Evolutionary conservation across 305 asterid genomes (phyloP).

Genomic region (Solanum hybrid): DNA sequence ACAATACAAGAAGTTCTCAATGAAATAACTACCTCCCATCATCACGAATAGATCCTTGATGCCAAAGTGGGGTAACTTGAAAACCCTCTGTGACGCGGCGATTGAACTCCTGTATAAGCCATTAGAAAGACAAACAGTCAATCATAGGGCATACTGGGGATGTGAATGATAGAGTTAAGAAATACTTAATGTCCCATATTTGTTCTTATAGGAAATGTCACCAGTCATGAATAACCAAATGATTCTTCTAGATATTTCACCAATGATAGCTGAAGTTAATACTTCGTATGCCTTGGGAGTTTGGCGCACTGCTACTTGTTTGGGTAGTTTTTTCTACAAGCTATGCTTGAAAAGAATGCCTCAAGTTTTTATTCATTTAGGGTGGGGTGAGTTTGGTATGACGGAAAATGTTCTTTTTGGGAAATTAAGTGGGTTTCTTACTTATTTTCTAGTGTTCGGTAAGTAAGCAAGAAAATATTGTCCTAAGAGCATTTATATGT

Average conservation of each 20-base stretch:
- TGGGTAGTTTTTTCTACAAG: not conserved
- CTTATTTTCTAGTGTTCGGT: not conserved
- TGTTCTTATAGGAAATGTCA: not conserved
- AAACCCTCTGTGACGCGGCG: slow-evolving; percentile 74
- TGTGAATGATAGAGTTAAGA: not conserved
- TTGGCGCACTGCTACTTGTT: not conserved
- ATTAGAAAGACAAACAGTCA: not conserved
- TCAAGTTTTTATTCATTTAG: not conserved
- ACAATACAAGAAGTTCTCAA: not conserved
- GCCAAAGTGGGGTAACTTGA: slow-evolving; percentile 95
- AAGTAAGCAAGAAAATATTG: not conserved
- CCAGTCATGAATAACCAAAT: not conserved
- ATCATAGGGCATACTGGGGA: not conserved
- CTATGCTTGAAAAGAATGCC: not conserved
- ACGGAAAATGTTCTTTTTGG: not conserved
- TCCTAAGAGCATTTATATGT: not conserved
- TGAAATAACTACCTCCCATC: slow-evolving; percentile 62
- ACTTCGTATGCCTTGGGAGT: not conserved
- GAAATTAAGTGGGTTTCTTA: not conserved
- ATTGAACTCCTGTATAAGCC: slow-evolving; percentile 65
- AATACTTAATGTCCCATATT: not conserved
- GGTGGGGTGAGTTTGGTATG: not conserved
- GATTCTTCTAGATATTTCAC: not conserved
- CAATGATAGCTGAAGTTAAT: not conserved
- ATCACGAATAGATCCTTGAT: slow-evolving; percentile 79